phyloP scores from a whole-genome alignment of 371 early-diverging fungal genomes.

The Zopfochytrium polystomum region DNA sequence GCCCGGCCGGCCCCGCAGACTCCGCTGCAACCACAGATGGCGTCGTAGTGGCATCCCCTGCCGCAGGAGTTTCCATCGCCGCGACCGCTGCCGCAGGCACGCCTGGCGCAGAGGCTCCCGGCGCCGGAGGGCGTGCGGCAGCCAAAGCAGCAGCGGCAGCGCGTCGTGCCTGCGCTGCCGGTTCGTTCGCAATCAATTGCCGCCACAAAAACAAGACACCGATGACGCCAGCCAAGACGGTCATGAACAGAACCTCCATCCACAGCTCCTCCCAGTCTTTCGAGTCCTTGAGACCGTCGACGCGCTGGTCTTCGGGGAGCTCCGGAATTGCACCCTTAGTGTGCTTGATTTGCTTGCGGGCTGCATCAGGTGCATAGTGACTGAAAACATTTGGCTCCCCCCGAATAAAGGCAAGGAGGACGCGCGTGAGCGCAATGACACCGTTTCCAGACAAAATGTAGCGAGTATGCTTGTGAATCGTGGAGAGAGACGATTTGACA shows the following conservation, averaged over 20 bases:
- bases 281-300: neutral
- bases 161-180: constrained; percentile 3
- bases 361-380: neutral
- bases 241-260: constrained; percentile 12
- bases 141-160: neutral
- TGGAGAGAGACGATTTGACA: constrained; percentile 41
- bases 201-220: constrained; percentile 24
- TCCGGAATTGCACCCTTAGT: constrained; percentile 15
- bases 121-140: constrained; percentile 6
- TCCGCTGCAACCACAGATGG: no score
- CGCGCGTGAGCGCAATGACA: neutral
- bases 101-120: constrained; percentile 4
- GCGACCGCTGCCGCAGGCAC: neutral
- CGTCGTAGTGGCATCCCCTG: no score
- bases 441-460: neutral
- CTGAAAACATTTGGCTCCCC: constrained; percentile 5
- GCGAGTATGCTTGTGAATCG: neutral
- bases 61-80: neutral
- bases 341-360: neutral
- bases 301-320: neutral
- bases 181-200: constrained; percentile 11
- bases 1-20: no score
- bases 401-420: neutral
- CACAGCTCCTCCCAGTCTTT: neutral
- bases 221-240: constrained; percentile 13